Percentiles rank a stretch among this genome's conserved stretches.
phyloP scores from a whole-genome alignment of 495 filamentous ascomycete species.

The Xylaria sp. region DNA sequence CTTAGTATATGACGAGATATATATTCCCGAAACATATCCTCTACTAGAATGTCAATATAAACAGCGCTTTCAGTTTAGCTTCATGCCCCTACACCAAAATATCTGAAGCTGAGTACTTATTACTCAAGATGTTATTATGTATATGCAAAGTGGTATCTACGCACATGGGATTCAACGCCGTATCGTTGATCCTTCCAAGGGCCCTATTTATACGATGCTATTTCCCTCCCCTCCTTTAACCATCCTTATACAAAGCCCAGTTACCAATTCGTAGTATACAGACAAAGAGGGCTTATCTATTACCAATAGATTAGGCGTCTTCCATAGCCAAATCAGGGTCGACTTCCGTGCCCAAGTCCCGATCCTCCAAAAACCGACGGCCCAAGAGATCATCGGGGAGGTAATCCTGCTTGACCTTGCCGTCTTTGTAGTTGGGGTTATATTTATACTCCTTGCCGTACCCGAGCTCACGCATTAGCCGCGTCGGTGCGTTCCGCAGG shows the following conservation, averaged over 20 bases:
- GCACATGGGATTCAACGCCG: slow-evolving; percentile 3
- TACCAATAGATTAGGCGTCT: slow-evolving; percentile 28
- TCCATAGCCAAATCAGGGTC: slow-evolving; percentile 64
- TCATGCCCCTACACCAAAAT: not conserved
- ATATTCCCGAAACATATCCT: not conserved
- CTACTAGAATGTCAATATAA: not conserved
- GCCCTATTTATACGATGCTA: slow-evolving; percentile 2
- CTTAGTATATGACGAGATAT: not conserved
- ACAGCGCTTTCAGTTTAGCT: not conserved
- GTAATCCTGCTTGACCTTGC: slow-evolving; percentile 89
- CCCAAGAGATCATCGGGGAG: slow-evolving; percentile 75
- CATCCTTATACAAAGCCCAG: slow-evolving; percentile 7
- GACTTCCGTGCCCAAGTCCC: slow-evolving; percentile 77
- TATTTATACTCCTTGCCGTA: slow-evolving; percentile 96
- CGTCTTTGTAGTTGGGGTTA: slow-evolving; percentile 85
- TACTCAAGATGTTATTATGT: not conserved
- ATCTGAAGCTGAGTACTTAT: not conserved
- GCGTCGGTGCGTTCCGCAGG: slow-evolving; percentile 88
- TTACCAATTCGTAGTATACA: not conserved
- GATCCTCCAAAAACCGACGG: slow-evolving; percentile 78
- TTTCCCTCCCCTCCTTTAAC: not conserved
- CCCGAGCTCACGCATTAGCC: slow-evolving; percentile 89
- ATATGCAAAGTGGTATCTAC: slow-evolving; percentile 9
- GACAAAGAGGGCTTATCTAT: not conserved
- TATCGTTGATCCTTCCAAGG: not conserved